phyloP scores from a whole-genome alignment of 2,329 filamentous ascomycete species.

The Epichloe glyceriae region DNA sequence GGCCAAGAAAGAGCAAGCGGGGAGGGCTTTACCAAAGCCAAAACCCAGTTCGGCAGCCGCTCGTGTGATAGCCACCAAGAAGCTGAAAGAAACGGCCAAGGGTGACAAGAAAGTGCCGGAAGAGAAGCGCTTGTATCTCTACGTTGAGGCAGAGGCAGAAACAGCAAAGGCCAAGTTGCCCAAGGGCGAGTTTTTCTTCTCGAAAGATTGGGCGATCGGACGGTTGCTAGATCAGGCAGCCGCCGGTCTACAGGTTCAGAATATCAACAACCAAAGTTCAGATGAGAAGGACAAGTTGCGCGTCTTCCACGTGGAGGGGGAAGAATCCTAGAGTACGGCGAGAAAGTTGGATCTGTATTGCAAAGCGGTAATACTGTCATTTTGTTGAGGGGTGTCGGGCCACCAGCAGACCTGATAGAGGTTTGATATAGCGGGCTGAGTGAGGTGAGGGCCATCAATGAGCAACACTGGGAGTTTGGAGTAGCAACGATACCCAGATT shows the following conservation, averaged over 20 bases:
- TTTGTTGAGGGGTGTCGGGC: conserved; percentile 70
- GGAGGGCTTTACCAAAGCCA: conserved; percentile 44
- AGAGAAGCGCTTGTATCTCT: conserved; percentile 82
- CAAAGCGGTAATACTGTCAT: conserved; percentile 84
- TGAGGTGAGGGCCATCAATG: neutral
- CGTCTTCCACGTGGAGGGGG: conserved; percentile 93
- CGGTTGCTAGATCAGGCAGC: conserved; percentile 69
- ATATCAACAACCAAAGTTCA: conserved; percentile 66
- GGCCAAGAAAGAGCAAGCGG: conserved; percentile 54
- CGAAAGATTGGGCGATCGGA: conserved; percentile 79
- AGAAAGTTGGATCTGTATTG: conserved; percentile 64
- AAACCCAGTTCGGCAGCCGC: conserved; percentile 51
- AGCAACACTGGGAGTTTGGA: neutral
- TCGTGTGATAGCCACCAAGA: conserved; percentile 56
- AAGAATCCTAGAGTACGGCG: conserved; percentile 70
- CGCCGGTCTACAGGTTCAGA: conserved; percentile 63
- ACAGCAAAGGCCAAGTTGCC: conserved; percentile 76
- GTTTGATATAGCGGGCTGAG: conserved; percentile 4
- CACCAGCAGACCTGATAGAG: conserved; percentile 61
- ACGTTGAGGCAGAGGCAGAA: conserved; percentile 80
- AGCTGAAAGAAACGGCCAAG: conserved; percentile 76
- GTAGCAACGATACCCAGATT: neutral
- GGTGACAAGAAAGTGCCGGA: conserved; percentile 69
- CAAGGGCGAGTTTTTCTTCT: conserved; percentile 69
- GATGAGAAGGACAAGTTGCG: conserved; percentile 69